Percentiles rank a stretch among this genome's conserved stretches.
These are phyloP conservation scores for Lagenidium sp. DNA, from an alignment of 352 stramenopile genomes.

Conservation along the genomic window DNA sequence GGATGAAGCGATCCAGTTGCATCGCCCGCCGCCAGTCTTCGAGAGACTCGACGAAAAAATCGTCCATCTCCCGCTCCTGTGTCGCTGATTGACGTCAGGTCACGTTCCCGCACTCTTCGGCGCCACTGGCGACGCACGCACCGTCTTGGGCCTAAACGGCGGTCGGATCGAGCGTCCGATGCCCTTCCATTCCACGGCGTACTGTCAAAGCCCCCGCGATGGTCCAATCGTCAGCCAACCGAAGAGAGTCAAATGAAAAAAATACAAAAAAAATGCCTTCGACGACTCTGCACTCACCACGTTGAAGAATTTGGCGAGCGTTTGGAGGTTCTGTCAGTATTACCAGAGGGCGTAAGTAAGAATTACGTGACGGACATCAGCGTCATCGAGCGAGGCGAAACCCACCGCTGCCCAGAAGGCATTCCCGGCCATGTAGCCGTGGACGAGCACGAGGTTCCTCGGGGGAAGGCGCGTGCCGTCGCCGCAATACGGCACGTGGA, in stretches of 20 bases:
- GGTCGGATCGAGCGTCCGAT: constrained; percentile 66
- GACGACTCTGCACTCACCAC: constrained; percentile 31
- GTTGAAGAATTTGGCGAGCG: constrained; percentile 67
- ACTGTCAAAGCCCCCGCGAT: constrained; percentile 24
- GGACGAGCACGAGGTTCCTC: constrained; percentile 57
- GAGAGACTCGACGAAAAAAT: constrained; percentile 75
- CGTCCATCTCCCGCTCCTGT: constrained; percentile 60
- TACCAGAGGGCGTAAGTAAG: constrained; percentile 3
- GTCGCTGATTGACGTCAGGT: not conserved
- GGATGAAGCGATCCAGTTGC: constrained; percentile 63
- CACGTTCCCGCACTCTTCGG: no score
- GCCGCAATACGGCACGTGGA: constrained; percentile 71
- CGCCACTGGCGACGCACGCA: constrained; percentile 2
- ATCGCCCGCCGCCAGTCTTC: constrained; percentile 64
- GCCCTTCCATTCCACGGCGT: constrained; percentile 76
- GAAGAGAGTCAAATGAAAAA: not conserved
- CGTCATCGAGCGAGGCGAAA: not conserved
- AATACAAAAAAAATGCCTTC: not conserved
- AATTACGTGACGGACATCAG: not conserved
- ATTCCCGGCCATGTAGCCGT: constrained; percentile 73
- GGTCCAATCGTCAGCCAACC: not conserved
- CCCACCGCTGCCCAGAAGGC: constrained; percentile 64
- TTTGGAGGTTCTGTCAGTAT: constrained; percentile 48
- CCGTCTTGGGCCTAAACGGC: constrained; percentile 42
- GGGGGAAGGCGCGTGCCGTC: constrained; percentile 37